Evolutionary conservation across 208 protist species (phyloP).

Genomic region (Leishmania major): DNA sequence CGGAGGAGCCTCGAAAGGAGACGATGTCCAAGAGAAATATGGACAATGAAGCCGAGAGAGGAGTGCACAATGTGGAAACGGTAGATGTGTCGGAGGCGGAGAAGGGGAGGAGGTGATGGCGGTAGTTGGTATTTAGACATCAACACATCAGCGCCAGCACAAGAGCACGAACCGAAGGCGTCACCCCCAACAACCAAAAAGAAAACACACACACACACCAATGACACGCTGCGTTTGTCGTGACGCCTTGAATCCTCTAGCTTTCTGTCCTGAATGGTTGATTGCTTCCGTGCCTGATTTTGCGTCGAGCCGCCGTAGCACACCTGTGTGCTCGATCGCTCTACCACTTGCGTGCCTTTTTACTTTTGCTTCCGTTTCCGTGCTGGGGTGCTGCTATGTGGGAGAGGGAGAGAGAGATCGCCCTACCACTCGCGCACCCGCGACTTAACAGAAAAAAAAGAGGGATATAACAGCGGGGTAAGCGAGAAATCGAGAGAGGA

Average conservation of each 20-base stretch:
- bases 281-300: neutral
- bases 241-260: neutral
- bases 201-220: neutral
- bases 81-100: neutral
- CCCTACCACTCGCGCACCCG: neutral
- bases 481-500: neutral
- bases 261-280: neutral
- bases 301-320: neutral
- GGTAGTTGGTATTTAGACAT: neutral
- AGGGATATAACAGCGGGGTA: slow-evolving; percentile 16
- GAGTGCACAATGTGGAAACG: neutral
- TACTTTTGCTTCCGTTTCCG: neutral
- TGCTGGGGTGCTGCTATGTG: neutral
- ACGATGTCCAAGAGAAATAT: neutral
- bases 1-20: neutral
- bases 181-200: slow-evolving; percentile 4
- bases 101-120: neutral
- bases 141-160: neutral
- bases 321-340: neutral
- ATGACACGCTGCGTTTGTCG: neutral
- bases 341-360: neutral
- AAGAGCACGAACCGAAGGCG: slow-evolving; percentile 2
- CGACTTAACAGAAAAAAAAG: neutral
- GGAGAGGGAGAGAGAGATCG: slow-evolving; percentile 1
- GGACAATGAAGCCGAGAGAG: neutral